Conservation (phyloP, 2,329 filamentous ascomycete species). For the Coniosporium tulheliwenetii region DNA sequence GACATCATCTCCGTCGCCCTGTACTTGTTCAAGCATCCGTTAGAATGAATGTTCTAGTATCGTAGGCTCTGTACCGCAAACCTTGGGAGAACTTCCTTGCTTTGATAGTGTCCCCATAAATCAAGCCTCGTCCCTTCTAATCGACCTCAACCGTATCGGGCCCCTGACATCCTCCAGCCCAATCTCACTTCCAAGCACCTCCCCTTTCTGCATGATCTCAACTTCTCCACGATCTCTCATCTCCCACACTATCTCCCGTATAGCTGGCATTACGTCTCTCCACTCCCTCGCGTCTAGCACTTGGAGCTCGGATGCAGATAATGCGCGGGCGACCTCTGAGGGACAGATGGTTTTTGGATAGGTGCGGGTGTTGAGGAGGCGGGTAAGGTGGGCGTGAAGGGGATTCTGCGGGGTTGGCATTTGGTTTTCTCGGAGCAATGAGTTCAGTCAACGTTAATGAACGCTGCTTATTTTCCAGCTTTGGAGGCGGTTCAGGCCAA, state of each 20-base stretch:
- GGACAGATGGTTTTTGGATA: slow-evolving; percentile 37
- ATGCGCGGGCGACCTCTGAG: slow-evolving; percentile 32
- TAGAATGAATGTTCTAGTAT: too few relatives aligned
- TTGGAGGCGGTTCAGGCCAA: too few relatives aligned
- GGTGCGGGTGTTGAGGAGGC: slow-evolving; percentile 15
- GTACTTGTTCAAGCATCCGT: too few relatives aligned
- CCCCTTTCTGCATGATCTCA: slow-evolving; percentile 33
- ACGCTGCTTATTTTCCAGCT: too few relatives aligned
- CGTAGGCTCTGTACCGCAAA: too few relatives aligned
- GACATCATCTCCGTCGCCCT: too few relatives aligned
- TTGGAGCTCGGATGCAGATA: slow-evolving; percentile 23
- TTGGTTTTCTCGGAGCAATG: too few relatives aligned
- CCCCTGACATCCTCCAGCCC: slow-evolving; percentile 24
- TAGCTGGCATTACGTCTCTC: slow-evolving; percentile 30
- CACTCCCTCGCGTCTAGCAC: slow-evolving; percentile 18
- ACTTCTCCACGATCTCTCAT: slow-evolving; percentile 24
- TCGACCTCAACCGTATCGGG: slow-evolving; percentile 27
- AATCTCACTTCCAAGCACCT: slow-evolving; percentile 15
- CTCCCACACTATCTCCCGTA: slow-evolving; percentile 27
- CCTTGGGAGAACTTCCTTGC: too few relatives aligned
- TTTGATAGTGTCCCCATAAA: too few relatives aligned
- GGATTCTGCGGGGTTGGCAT: neutral
- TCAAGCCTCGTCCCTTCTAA: neutral
- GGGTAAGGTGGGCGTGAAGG: slow-evolving; percentile 12
- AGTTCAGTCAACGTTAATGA: too few relatives aligned